These are phyloP conservation scores for Erythrophleum ivorense DNA, from an alignment of 331 rosid species.

Conservation along the genomic window DNA sequence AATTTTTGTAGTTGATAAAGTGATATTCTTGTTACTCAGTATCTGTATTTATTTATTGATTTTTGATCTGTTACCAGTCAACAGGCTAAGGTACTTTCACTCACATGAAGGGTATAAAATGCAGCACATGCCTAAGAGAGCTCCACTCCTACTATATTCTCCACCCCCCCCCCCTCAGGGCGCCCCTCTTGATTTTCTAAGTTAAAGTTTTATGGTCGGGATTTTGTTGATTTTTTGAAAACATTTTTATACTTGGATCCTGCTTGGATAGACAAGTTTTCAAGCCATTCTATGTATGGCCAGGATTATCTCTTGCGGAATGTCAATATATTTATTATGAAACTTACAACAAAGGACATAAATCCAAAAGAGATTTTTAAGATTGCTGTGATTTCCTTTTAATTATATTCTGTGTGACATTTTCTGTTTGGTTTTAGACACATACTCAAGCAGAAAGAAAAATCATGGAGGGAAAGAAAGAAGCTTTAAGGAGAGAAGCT, in stretches of 20 bases:
- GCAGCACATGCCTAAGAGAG: neutral
- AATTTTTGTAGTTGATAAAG: conserved; percentile 26
- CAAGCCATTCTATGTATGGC: neutral
- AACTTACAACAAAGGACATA: conserved; percentile 1
- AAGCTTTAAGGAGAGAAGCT: conserved; percentile 54
- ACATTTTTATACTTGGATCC: neutral
- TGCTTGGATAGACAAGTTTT: conserved; percentile 6
- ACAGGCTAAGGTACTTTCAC: neutral
- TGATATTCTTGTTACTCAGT: conserved; percentile 24
- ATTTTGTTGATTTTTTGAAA: neutral
- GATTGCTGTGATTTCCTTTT: conserved; percentile 8
- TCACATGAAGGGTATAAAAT: neutral
- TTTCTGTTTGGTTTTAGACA: conserved; percentile 54
- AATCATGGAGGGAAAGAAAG: conserved; percentile 66
- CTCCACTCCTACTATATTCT: neutral
- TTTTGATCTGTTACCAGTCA: neutral
- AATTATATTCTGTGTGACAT: conserved; percentile 32
- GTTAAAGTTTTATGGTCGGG: neutral
- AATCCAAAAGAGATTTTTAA: neutral
- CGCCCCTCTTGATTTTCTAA: neutral
- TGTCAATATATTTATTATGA: neutral
- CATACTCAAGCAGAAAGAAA: conserved; percentile 80
- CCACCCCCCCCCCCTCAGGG: no score
- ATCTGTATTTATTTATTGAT: conserved; percentile 3
- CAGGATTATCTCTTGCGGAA: neutral